Percentiles rank a stretch among this genome's conserved stretches.
phyloP scores from a whole-genome alignment of 148 eudicot genomes.

The Persicaria tinctoria region DNA sequence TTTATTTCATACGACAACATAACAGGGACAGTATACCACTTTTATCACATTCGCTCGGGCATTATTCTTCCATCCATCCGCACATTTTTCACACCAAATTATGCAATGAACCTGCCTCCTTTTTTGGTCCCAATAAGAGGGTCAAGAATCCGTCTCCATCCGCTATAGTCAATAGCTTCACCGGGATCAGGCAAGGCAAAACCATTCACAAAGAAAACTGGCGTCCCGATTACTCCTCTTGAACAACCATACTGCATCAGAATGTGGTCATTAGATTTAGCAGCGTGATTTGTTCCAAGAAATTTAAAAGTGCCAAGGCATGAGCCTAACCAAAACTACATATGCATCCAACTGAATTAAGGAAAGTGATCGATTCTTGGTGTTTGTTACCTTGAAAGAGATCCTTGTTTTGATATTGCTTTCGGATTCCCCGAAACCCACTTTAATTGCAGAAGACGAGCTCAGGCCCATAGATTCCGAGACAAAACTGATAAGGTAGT shows the following conservation, averaged over 20 bases:
- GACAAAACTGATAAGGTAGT: conserved; percentile 28
- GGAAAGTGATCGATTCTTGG: background rate
- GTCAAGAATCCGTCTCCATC: conserved; percentile 11
- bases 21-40: no score
- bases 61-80: background rate
- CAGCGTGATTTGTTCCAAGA: background rate
- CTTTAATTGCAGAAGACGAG: conserved; percentile 33
- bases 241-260: conserved; percentile 12
- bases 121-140: conserved; percentile 2
- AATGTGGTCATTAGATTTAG: background rate
- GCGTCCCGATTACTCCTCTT: conserved; percentile 13
- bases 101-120: conserved; percentile 2
- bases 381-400: conserved; percentile 21
- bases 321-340: background rate
- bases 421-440: conserved; percentile 50
- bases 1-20: no score
- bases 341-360: background rate
- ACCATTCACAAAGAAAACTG: conserved; percentile 12
- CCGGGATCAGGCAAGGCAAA: conserved; percentile 13
- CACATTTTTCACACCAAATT: background rate
- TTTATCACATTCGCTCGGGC: background rate
- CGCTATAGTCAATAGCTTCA: conserved; percentile 4
- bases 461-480: conserved; percentile 35
- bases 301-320: background rate
- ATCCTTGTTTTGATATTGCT: conserved; percentile 59